phyloP scores from a whole-genome alignment of 2,329 filamentous ascomycete species.

The Fusarium continuum region DNA sequence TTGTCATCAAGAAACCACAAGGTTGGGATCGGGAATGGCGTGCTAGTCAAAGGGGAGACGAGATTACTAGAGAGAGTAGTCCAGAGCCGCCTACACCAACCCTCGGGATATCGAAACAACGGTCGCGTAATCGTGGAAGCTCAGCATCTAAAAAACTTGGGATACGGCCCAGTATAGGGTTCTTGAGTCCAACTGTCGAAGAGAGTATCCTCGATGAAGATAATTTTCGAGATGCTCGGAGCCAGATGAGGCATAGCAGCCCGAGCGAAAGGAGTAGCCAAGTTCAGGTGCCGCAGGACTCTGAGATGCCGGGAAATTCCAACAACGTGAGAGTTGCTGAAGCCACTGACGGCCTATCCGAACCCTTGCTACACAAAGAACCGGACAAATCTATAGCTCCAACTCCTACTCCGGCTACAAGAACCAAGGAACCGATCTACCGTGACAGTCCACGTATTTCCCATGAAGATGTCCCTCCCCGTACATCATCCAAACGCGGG shows the following conservation, averaged over 20 bases:
- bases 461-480: conserved; percentile 40
- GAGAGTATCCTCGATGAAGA: conserved; percentile 40
- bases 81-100: conserved; percentile 52
- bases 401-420: neutral
- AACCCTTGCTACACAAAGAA: neutral
- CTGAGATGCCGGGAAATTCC: neutral
- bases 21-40: conserved; percentile 45
- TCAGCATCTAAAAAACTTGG: conserved; percentile 35
- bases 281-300: neutral
- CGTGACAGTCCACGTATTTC: conserved; percentile 29
- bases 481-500: conserved; percentile 42
- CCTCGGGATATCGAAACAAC: conserved; percentile 32
- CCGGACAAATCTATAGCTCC: neutral
- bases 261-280: neutral
- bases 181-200: conserved; percentile 47
- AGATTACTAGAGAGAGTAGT: conserved; percentile 41
- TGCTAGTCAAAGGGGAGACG: conserved; percentile 24
- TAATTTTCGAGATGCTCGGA: neutral
- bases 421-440: neutral
- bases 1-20: conserved; percentile 50
- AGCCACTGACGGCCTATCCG: neutral
- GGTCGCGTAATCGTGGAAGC: conserved; percentile 34
- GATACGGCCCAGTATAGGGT: conserved; percentile 36
- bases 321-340: neutral
- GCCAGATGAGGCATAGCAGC: neutral